A percentile compares a stretch with the other conserved stretches of the same genome.
These are phyloP conservation scores for Tolypocladium endophyticum DNA, from an alignment of 2,329 filamentous ascomycete genomes.

Conservation along the genomic window DNA sequence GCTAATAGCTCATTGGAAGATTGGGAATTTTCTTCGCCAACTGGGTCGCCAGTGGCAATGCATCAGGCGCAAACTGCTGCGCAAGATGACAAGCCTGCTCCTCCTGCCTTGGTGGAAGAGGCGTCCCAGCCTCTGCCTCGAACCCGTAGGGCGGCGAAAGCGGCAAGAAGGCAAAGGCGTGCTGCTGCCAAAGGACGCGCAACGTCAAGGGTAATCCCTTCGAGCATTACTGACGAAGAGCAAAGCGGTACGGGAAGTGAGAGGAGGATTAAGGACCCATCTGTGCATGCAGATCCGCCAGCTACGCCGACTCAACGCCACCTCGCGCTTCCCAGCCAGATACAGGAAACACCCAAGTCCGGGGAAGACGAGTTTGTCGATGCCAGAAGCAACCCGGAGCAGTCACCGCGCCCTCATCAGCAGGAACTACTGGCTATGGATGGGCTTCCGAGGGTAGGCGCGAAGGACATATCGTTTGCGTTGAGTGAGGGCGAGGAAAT, in stretches of 20 bases:
- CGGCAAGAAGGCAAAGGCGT: slow-evolving; percentile 5
- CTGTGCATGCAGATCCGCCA: slow-evolving; percentile 1
- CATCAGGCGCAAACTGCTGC: slow-evolving; percentile 11
- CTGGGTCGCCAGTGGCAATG: slow-evolving; percentile 34
- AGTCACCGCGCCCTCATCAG: slow-evolving; percentile 4
- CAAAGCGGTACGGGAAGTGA: slow-evolving; percentile 8
- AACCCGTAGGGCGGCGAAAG: slow-evolving; percentile 8
- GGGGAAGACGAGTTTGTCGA: slow-evolving; percentile 39
- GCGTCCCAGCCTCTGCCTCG: slow-evolving; percentile 6
- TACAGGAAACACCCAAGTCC: slow-evolving; percentile 28
- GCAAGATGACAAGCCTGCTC: slow-evolving; percentile 6
- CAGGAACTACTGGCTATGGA: background rate
- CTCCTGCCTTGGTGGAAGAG: slow-evolving; percentile 5
- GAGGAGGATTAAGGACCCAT: background rate
- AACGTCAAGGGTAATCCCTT: slow-evolving; percentile 12
- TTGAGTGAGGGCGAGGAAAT: slow-evolving; percentile 35
- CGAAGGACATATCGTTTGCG: slow-evolving; percentile 24
- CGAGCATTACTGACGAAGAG: slow-evolving; percentile 11
- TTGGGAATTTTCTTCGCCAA: slow-evolving; percentile 49
- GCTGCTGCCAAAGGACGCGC: background rate
- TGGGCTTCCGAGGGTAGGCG: background rate
- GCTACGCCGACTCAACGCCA: slow-evolving; percentile 9
- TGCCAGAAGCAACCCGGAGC: slow-evolving; percentile 32
- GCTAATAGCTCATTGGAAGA: slow-evolving; percentile 20
- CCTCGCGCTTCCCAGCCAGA: slow-evolving; percentile 4